Percentiles rank a stretch among this genome's conserved stretches.
Conservation (phyloP, 2,329 filamentous ascomycete species). For the Paecilomyces fulvus region DNA sequence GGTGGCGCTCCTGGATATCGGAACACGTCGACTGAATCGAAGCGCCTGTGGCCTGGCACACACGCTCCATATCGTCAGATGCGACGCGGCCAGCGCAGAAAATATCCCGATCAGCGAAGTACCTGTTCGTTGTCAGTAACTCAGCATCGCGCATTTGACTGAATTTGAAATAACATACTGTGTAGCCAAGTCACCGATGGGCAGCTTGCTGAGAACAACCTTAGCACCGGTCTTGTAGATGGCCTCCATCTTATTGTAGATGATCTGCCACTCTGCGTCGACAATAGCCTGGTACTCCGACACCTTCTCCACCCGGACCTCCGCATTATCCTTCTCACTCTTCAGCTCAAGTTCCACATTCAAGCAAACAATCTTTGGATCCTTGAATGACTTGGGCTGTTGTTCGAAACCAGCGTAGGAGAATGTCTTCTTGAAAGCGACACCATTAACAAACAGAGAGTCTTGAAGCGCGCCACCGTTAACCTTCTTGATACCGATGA, state of each 20-base stretch:
- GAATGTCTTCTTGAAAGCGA: conserved; percentile 99
- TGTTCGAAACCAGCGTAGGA: conserved; percentile 98
- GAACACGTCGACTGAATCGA: conserved; percentile 93
- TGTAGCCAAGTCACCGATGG: conserved; percentile 93
- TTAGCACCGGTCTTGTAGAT: conserved; percentile 90
- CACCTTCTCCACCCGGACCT: conserved; percentile 95
- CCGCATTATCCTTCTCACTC: conserved; percentile 98
- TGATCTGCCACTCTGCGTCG: conserved; percentile 99
- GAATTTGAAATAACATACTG: conserved; percentile 45
- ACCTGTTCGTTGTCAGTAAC: conserved; percentile 35
- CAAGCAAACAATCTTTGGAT: conserved; percentile 93
- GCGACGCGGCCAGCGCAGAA: conserved; percentile 96
- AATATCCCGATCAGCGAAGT: conserved; percentile 93
- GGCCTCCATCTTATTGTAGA: conserved; percentile 98
- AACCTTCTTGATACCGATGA: conserved; percentile 98
- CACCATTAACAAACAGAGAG: conserved; percentile 92
- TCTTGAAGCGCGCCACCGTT: conserved; percentile 93
- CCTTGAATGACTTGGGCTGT: conserved; percentile 88
- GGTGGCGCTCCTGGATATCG: conserved; percentile 79
- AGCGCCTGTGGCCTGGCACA: conserved; percentile 88
- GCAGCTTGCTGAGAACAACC: conserved; percentile 93
- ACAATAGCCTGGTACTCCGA: conserved; percentile 99
- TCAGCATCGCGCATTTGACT: background rate
- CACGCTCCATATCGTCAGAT: conserved; percentile 87
- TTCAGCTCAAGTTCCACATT: conserved; percentile 98